Conservation (phyloP, 352 stramenopile species). For the Phytophthora kernoviae region DNA sequence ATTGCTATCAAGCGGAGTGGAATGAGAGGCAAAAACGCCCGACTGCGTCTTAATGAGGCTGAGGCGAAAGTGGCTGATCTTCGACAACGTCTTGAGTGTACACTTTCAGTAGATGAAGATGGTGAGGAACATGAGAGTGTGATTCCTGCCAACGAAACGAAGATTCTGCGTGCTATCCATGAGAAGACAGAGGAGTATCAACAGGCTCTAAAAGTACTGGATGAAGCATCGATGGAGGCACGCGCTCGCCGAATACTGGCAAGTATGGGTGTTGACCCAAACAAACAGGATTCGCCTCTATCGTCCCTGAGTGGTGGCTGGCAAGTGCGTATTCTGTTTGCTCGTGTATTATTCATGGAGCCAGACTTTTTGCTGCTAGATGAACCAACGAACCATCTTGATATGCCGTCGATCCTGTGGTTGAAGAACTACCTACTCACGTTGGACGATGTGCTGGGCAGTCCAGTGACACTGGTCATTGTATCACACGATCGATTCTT, state of each 20-base stretch:
- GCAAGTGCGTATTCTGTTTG: slow-evolving; percentile 67
- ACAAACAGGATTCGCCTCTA: slow-evolving; percentile 77
- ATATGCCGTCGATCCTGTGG: slow-evolving; percentile 85
- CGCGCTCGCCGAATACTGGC: slow-evolving; percentile 49
- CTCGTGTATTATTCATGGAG: slow-evolving; percentile 66
- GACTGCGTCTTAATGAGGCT: slow-evolving; percentile 46
- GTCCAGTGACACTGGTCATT: slow-evolving; percentile 81
- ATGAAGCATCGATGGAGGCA: slow-evolving; percentile 60
- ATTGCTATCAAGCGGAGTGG: slow-evolving; percentile 64
- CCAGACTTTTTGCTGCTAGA: slow-evolving; percentile 94
- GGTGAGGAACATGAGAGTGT: slow-evolving; percentile 32
- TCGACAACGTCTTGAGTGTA: slow-evolving; percentile 30
- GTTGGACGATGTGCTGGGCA: slow-evolving; percentile 64
- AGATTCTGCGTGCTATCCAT: slow-evolving; percentile 47
- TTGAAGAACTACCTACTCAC: slow-evolving; percentile 72
- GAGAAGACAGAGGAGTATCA: slow-evolving; percentile 50
- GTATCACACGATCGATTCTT: slow-evolving; percentile 95
- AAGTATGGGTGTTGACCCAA: slow-evolving; percentile 75
- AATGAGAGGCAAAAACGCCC: slow-evolving; percentile 55
- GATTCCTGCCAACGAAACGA: slow-evolving; percentile 27
- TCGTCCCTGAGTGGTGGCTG: slow-evolving; percentile 59
- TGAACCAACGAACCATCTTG: slow-evolving; percentile 92
- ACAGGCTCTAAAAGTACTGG: slow-evolving; percentile 46
- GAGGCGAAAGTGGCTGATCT: slow-evolving; percentile 42
- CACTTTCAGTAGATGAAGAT: slow-evolving; percentile 8